phyloP scores from a whole-genome alignment of 2,329 filamentous ascomycete genomes.

The Knufia petricola region DNA sequence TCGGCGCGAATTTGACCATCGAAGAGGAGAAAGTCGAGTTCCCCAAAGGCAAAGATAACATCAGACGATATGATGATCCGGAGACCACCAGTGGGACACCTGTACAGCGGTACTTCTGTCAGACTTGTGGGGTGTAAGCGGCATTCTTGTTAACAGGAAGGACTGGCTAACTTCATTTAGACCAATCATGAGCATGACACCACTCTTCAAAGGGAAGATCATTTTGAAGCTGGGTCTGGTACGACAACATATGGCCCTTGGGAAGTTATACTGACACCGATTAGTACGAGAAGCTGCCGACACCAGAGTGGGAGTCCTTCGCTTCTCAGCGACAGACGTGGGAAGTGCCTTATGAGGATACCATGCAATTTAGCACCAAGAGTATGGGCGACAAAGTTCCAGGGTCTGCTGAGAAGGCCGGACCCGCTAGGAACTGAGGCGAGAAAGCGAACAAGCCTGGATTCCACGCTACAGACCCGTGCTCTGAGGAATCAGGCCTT shows the following conservation, averaged over 20 bases:
- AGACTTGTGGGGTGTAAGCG: slow-evolving; percentile 37
- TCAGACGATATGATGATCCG: slow-evolving; percentile 38
- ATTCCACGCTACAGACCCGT: too few species aligned
- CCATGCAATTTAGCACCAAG: slow-evolving; percentile 19
- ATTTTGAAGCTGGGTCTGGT: slow-evolving; percentile 43
- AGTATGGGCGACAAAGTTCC: slow-evolving; percentile 6
- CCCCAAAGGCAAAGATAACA: slow-evolving; percentile 34
- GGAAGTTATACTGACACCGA: background rate
- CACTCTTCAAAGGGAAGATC: slow-evolving; percentile 32
- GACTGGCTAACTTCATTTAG: slow-evolving; percentile 26
- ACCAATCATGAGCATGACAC: slow-evolving; percentile 39
- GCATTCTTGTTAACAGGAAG: too few species aligned
- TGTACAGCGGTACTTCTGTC: slow-evolving; percentile 38
- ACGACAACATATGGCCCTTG: background rate
- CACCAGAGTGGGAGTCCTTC: slow-evolving; percentile 21
- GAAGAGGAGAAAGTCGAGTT: slow-evolving; percentile 36
- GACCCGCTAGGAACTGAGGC: slow-evolving; percentile 1
- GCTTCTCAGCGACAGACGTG: slow-evolving; percentile 14
- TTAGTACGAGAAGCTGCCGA: slow-evolving; percentile 16
- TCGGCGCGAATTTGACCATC: slow-evolving; percentile 25
- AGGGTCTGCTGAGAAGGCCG: slow-evolving; percentile 4
- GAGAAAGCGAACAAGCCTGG: too few species aligned
- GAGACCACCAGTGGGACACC: slow-evolving; percentile 39
- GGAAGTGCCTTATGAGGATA: slow-evolving; percentile 16
- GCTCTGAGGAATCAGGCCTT: too few species aligned